Conservation (phyloP, 2,329 filamentous ascomycete species). For the Penicillium sp. region DNA sequence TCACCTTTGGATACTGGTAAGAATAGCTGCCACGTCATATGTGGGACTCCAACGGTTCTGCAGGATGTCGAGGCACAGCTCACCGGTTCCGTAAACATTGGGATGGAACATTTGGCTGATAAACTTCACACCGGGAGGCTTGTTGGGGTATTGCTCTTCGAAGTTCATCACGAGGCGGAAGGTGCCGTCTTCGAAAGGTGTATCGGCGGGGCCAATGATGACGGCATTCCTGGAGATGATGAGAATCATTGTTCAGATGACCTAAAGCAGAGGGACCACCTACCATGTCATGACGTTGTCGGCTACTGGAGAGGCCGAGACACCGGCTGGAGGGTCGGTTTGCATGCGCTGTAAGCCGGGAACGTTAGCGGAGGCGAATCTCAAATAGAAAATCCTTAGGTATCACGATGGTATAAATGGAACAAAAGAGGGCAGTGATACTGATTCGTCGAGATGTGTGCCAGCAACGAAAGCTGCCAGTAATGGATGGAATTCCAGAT, state of each 20-base stretch:
- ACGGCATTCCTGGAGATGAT: slow-evolving; percentile 78
- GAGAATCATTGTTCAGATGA: slow-evolving; percentile 1
- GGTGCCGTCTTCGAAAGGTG: slow-evolving; percentile 96
- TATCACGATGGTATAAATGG: background rate
- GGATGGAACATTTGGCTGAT: slow-evolving; percentile 99
- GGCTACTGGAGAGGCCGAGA: slow-evolving; percentile 92
- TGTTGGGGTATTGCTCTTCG: slow-evolving; percentile 98
- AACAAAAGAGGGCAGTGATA: background rate
- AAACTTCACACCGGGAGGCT: slow-evolving; percentile 96
- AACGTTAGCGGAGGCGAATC: slow-evolving; percentile 17
- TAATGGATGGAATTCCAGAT: background rate
- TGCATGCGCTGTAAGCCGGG: slow-evolving; percentile 79
- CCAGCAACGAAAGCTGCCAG: background rate
- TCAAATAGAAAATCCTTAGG: background rate
- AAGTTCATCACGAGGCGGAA: slow-evolving; percentile 99
- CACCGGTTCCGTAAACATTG: slow-evolving; percentile 95
- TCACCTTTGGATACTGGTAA: slow-evolving; percentile 97
- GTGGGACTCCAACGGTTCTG: slow-evolving; percentile 99
- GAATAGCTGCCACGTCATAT: slow-evolving; percentile 93
- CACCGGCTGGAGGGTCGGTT: slow-evolving; percentile 93
- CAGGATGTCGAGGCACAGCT: slow-evolving; percentile 93
- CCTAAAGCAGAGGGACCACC: background rate
- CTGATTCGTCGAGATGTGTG: no score
- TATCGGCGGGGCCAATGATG: slow-evolving; percentile 95
- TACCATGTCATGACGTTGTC: slow-evolving; percentile 47